Evolutionary conservation across 305 asterid species (phyloP), one percentile per base, ranked within the genome.

Genomic region (Fraxinus angustifolia): DNA sequence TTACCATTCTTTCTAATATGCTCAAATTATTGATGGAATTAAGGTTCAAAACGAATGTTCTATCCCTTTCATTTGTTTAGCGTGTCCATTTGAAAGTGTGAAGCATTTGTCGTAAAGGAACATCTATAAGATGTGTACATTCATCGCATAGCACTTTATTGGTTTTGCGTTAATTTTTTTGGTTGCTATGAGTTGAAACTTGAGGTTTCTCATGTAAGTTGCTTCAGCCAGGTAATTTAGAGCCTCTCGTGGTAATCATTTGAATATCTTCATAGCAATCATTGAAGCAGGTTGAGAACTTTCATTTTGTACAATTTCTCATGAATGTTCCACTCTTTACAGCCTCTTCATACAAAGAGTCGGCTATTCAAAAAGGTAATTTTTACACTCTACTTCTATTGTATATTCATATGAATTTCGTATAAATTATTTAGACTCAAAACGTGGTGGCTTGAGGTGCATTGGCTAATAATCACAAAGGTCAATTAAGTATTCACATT

Each of bases 261-360:
- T 73, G 31, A 75, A 21, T 60, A 36, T 40, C 62, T 38, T 19
- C 17, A 45, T 8, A 68, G 74, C 71, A 48, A 11, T 75, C 23
- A 4, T 65, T 45, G 19, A 56, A 58, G 74, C 3, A 23, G 19
- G 35, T 31, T 45, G 60, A 48, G 8, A 58, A 12, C 35, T 40
- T 50, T 36, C 4, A 36, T 42, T 60, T 73, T 75, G 38, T 79
- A 56, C 80, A 45, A 70, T 60, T 68, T 74, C 79, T 85, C 50
- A 73, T 62, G 21, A 78, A 11, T 40, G 28, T 72, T 75, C 23
- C 78, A 62, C 53, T 86, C 68, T 62, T 78, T 84, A 91, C 89
- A 95, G 99, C 99, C 98, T 70, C 90, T 93, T 83, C 89, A 83
- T 78, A 87, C 92, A 72, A 88, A 97, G 93, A 95, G 91, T 81